Percentiles rank a stretch among this genome's conserved stretches.
Evolutionary conservation across 345 rosid genomes (phyloP).

Genomic region (Hevea brasiliensis): DNA sequence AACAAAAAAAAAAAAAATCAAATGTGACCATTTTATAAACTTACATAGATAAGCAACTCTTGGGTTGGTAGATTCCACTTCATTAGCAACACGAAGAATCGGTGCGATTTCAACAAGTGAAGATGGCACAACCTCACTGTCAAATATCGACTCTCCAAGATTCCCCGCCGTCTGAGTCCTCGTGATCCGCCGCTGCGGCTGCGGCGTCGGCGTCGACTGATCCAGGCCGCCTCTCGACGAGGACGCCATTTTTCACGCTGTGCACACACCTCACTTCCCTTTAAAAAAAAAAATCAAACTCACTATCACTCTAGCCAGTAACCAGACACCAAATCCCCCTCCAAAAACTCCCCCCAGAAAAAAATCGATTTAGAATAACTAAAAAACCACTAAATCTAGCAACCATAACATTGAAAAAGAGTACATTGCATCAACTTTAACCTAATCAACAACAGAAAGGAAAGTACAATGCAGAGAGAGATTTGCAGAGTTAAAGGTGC

Average conservation of each 20-base stretch:
- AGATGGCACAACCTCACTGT: constrained; percentile 98
- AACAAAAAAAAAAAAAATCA: not conserved
- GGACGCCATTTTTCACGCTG: constrained; percentile 19
- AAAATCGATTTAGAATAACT: not conserved
- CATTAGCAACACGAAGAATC: constrained; percentile 99
- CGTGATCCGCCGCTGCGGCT: constrained; percentile 48
- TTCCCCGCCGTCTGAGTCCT: constrained; percentile 94
- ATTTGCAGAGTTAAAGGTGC: not conserved
- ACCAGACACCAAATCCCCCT: not conserved
- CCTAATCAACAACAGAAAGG: not conserved
- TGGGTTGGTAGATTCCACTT: constrained; percentile 83
- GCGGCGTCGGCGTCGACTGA: constrained; percentile 35
- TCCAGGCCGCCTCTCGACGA: constrained; percentile 32
- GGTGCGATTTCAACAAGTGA: constrained; percentile 94
- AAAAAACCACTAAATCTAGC: not conserved
- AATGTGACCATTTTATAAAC: constrained; percentile 14
- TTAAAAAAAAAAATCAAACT: not conserved
- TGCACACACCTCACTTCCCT: not conserved
- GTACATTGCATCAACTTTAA: not conserved
- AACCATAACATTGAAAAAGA: not conserved
- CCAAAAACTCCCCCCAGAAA: not conserved
- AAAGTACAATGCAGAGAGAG: not conserved
- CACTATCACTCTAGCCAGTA: not conserved
- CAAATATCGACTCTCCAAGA: constrained; percentile 82
- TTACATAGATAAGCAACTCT: constrained; percentile 98